A percentile compares a stretch with the other conserved stretches of the same genome.
Evolutionary conservation across 805 yeast genomes (phyloP).

Genomic region (Candida maltosa): DNA sequence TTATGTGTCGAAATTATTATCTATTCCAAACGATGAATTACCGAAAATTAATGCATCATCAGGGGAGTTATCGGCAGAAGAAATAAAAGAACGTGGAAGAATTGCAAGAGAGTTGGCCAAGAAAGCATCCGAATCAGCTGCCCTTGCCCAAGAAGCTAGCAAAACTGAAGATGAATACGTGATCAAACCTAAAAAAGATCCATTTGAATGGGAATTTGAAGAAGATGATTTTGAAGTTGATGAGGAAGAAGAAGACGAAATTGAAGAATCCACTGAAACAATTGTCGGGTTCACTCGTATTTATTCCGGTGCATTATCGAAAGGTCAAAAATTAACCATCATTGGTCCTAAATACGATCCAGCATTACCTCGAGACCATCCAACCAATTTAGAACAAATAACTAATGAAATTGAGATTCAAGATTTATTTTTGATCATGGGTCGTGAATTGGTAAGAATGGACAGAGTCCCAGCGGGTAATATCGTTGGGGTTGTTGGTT

Average conservation of each 20-base stretch:
- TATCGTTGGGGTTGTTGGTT: slow-evolving; percentile 90
- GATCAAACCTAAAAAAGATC: slow-evolving; percentile 26
- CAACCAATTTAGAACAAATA: slow-evolving; percentile 48
- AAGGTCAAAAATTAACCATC: slow-evolving; percentile 73
- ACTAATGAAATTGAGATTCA: slow-evolving; percentile 57
- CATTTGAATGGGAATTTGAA: slow-evolving; percentile 45
- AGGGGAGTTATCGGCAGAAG: slow-evolving; percentile 45
- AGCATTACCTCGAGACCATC: slow-evolving; percentile 25
- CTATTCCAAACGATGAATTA: slow-evolving; percentile 77
- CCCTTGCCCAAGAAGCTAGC: slow-evolving; percentile 21
- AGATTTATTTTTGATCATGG: slow-evolving; percentile 83
- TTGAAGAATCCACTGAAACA: slow-evolving; percentile 52
- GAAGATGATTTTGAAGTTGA: slow-evolving; percentile 41
- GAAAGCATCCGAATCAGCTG: slow-evolving; percentile 56
- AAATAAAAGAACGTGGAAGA: slow-evolving; percentile 59
- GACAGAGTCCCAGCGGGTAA: slow-evolving; percentile 89
- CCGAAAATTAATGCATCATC: slow-evolving; percentile 50
- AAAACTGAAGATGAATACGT: slow-evolving; percentile 20
- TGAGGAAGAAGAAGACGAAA: slow-evolving; percentile 44
- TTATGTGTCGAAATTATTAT: slow-evolving; percentile 84
- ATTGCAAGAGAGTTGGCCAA: slow-evolving; percentile 65
- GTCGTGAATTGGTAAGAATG: slow-evolving; percentile 78
- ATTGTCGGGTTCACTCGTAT: slow-evolving; percentile 86
- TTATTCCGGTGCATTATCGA: slow-evolving; percentile 75
- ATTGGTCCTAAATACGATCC: slow-evolving; percentile 90